phyloP scores from a whole-genome alignment of 768 basidiomycete genomes.

The Ephemerocybe angulata region DNA sequence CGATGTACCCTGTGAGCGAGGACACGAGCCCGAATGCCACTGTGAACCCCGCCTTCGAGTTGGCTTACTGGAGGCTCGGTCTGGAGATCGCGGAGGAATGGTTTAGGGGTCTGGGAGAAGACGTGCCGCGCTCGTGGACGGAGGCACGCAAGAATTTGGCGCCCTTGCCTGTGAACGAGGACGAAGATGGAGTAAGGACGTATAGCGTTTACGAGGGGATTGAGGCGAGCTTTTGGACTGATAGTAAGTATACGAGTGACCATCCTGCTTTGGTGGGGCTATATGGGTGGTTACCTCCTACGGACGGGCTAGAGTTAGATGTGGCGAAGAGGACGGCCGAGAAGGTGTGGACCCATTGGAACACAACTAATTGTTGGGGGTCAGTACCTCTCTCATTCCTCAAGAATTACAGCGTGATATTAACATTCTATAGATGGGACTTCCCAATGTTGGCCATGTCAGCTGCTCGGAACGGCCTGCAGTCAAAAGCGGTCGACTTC shows the following conservation, averaged over 20 bases:
- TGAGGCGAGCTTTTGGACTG: conserved; percentile 48
- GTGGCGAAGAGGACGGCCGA: conserved; percentile 47
- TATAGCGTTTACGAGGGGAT: conserved; percentile 59
- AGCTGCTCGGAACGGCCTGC: conserved; percentile 49
- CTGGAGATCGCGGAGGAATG: conserved; percentile 46
- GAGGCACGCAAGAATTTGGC: conserved; percentile 44
- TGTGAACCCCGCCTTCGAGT: conserved; percentile 53
- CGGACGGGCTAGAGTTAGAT: conserved; percentile 42
- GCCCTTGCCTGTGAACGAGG: conserved; percentile 38
- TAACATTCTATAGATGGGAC: conserved; percentile 44
- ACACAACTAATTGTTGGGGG: conserved; percentile 53
- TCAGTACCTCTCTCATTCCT: conserved; percentile 19
- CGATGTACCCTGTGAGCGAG: conserved; percentile 54
- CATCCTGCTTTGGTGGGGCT: conserved; percentile 56
- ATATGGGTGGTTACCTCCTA: conserved; percentile 55
- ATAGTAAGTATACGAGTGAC: conserved; percentile 48
- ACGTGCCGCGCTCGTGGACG: conserved; percentile 40
- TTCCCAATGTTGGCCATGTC: conserved; percentile 64
- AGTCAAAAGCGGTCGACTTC: conserved; percentile 50
- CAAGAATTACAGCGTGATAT: not conserved
- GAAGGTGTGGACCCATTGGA: conserved; percentile 54
- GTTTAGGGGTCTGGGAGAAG: conserved; percentile 41
- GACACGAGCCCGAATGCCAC: conserved; percentile 55
- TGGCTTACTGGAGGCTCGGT: conserved; percentile 56
- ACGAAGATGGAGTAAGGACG: conserved; percentile 31